Evolutionary conservation across 768 basidiomycete species (phyloP).

Genomic region (Lentinus brumalis): DNA sequence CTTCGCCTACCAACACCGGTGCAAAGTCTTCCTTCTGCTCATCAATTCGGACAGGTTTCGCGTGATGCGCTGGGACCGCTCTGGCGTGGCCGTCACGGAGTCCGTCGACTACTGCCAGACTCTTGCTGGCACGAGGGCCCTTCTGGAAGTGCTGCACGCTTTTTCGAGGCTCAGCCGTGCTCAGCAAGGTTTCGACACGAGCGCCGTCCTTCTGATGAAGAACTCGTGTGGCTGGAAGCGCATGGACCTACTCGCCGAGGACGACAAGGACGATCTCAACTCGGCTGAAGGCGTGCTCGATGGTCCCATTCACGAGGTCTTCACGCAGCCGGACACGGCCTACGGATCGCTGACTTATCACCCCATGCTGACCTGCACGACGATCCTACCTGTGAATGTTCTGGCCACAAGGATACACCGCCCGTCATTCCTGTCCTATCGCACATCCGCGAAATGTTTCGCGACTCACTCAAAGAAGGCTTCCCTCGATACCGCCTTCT

Average conservation of each 20-base stretch:
- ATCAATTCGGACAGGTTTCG: no score
- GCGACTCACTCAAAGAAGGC: neutral
- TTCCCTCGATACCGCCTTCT: neutral
- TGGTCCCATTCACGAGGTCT: neutral
- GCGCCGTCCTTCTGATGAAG: no score
- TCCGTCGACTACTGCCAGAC: neutral
- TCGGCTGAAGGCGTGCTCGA: neutral
- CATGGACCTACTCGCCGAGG: neutral
- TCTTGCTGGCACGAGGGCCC: no score
- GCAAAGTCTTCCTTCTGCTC: no score
- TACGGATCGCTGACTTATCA: neutral
- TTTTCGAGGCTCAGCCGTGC: no score
- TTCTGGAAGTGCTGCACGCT: neutral
- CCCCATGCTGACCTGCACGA: neutral
- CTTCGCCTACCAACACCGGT: no score
- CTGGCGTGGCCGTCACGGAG: no score
- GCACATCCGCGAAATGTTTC: neutral
- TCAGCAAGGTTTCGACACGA: no score
- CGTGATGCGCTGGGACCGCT: no score
- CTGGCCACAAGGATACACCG: neutral
- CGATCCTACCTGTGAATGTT: neutral
- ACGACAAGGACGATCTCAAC: neutral
- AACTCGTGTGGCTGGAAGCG: neutral
- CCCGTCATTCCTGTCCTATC: neutral
- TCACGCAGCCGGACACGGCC: neutral